Percentiles rank a stretch among this genome's conserved stretches.
Evolutionary conservation across 1,284 basidiomycete species (phyloP).

Genomic region (Abortiporus biennis): DNA sequence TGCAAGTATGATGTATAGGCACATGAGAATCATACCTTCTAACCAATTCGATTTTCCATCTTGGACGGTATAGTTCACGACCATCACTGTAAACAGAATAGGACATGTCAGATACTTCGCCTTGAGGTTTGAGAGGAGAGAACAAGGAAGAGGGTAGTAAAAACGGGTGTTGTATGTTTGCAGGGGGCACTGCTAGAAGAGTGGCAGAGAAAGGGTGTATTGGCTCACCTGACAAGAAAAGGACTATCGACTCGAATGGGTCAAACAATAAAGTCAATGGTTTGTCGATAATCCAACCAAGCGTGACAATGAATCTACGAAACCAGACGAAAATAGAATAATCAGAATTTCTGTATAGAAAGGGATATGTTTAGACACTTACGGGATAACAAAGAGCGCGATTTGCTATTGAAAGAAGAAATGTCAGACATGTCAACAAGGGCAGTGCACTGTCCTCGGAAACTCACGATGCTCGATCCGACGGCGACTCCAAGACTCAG

Average conservation of each 20-base stretch:
- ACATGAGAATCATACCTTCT: slow-evolving; percentile 55
- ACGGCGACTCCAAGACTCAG: slow-evolving; percentile 82
- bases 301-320: slow-evolving; percentile 46
- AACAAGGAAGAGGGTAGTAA: too few species aligned
- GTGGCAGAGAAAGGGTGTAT: not conserved
- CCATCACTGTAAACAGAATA: slow-evolving; percentile 22
- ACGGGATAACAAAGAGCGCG: slow-evolving; percentile 84
- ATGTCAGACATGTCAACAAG: slow-evolving; percentile 1
- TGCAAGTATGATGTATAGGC: slow-evolving; percentile 48
- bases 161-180: too few species aligned
- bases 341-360: too few species aligned
- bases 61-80: slow-evolving; percentile 70
- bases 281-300: slow-evolving; percentile 66
- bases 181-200: too few species aligned
- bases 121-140: not conserved
- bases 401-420: slow-evolving; percentile 88
- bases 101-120: not conserved
- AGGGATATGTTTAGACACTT: too few species aligned
- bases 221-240: slow-evolving; percentile 29
- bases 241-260: slow-evolving; percentile 67
- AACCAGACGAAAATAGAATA: slow-evolving; percentile 1
- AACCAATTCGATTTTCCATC: slow-evolving; percentile 86
- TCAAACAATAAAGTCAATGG: slow-evolving; percentile 75
- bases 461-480: slow-evolving; percentile 77
- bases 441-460: too few species aligned